Base-by-base conservation (phyloP, 176 grass and related monocot genomes). In the Carex pumila region DNA sequence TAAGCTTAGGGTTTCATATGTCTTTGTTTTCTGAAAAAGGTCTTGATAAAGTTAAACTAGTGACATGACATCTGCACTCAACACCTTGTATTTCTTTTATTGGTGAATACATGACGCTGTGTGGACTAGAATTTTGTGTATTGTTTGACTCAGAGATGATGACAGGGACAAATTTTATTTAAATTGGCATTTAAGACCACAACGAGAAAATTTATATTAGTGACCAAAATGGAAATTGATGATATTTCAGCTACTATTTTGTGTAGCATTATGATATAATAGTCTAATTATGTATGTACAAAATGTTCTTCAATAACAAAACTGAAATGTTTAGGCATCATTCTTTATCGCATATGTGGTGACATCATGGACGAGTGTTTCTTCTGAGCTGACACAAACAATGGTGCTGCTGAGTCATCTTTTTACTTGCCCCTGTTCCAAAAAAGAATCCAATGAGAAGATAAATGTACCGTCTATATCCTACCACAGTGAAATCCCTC, bases 321-420 rank as follows among this genome's bases (percentile, higher is more conserved):
- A 83, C 30, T 82, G 75, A 81, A 1, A 65, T 83, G 39, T 92
- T 58, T 86, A 95, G 90, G 88, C 93, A 71, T 87, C 96, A 54
- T 99, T 95, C 86, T 99, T 95, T 77, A 95, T 95, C 81, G 93
- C 96, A 56, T 95, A 95, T 88, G 93, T 95, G 78, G 96, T 99
- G 37, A 95, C 93, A 81, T 95, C 96, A 39, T 99, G 93, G 93
- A 94, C 96, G 81, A 95, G 87, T 84, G 59, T 95, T 81, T 86
- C 96, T 50, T 92, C 85, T 72, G 89, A 93, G 82, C 93, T 99
- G 78, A 99, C 91, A 57, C 96, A 86, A 61, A 89, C 87, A 13
- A n/a, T 88, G 74, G 50, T 85, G 29, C 78, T 95, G 85, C 66
- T 95, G 34, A 37, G 18, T 39, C 82, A 94, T 86, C 36, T 99